Conservation (phyloP, 768 basidiomycete genomes). For the Rhizopogon vulgaris region DNA sequence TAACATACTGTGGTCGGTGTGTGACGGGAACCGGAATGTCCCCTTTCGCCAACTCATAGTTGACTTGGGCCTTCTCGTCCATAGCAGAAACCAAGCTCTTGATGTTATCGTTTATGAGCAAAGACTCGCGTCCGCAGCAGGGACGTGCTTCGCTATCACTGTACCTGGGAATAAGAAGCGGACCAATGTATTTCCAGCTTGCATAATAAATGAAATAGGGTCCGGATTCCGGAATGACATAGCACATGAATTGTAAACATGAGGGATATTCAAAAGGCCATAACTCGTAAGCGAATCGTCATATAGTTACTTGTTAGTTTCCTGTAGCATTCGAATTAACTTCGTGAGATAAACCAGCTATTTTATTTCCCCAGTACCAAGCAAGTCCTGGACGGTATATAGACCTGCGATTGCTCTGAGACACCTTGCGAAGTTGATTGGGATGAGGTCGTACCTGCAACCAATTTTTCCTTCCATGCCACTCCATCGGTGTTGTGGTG, state of each 20-base stretch:
- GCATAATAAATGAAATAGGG: too few species aligned
- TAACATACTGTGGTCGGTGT: background rate
- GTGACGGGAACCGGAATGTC: conserved; percentile 16
- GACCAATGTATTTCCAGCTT: background rate
- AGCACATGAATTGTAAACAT: background rate
- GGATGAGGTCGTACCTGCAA: conserved; percentile 52
- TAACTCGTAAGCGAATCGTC: background rate
- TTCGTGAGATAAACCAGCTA: background rate
- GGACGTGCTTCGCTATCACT: too few species aligned
- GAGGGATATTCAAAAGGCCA: background rate
- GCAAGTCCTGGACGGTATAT: conserved; percentile 26
- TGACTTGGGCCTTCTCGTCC: conserved; percentile 10
- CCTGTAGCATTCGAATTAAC: background rate
- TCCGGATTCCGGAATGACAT: too few species aligned
- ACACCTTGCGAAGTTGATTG: conserved; percentile 1
- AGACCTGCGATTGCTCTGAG: conserved; percentile 15
- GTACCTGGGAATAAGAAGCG: background rate
- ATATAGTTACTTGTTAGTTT: background rate
- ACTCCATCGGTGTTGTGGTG: conserved; percentile 80
- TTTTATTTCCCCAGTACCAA: conserved; percentile 20
- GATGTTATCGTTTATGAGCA: background rate
- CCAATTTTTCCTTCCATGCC: conserved; percentile 92
- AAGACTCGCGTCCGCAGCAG: background rate
- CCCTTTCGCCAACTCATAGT: conserved; percentile 1
- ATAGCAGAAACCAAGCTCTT: conserved; percentile 6